Conservation (phyloP, 495 filamentous ascomycete genomes). For the Tetracladium marchalianum region DNA sequence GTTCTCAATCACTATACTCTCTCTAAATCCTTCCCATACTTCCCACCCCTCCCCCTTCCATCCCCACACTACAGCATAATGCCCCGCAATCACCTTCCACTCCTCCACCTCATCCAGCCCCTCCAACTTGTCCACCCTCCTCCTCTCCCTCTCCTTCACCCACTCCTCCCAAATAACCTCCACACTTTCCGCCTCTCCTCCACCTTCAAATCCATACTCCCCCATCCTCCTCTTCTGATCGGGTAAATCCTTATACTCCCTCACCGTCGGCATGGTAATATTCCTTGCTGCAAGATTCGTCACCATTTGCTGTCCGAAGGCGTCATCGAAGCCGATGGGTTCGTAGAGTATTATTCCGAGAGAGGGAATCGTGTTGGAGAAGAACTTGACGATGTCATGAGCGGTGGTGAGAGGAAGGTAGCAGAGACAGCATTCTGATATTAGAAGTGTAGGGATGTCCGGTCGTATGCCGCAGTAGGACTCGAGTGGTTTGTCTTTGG, state of each 20-base stretch:
- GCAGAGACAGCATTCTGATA: constrained; percentile 91
- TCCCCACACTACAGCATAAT: constrained; percentile 86
- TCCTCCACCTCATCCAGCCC: constrained; percentile 95
- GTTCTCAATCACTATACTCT: not conserved
- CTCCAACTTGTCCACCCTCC: constrained; percentile 67
- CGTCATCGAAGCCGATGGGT: constrained; percentile 69
- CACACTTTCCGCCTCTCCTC: constrained; percentile 55
- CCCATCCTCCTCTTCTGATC: constrained; percentile 56
- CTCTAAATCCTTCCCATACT: constrained; percentile 1
- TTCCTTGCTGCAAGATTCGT: constrained; percentile 78
- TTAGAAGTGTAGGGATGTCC: constrained; percentile 63
- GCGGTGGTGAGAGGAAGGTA: constrained; percentile 64
- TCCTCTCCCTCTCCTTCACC: constrained; percentile 64
- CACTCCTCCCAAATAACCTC: constrained; percentile 67
- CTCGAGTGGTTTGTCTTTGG: not conserved
- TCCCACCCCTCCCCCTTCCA: constrained; percentile 14
- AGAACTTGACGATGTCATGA: constrained; percentile 52
- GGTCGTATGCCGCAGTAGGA: constrained; percentile 25
- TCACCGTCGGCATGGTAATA: constrained; percentile 75
- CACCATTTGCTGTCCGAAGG: constrained; percentile 86
- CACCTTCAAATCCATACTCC: constrained; percentile 11
- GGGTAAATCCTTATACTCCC: constrained; percentile 51
- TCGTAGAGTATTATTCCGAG: constrained; percentile 77
- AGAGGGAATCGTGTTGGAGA: constrained; percentile 41
- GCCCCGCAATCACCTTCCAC: constrained; percentile 75